Conservation (phyloP, 1,284 basidiomycete species). For the Bondarzewia mesenterica region DNA sequence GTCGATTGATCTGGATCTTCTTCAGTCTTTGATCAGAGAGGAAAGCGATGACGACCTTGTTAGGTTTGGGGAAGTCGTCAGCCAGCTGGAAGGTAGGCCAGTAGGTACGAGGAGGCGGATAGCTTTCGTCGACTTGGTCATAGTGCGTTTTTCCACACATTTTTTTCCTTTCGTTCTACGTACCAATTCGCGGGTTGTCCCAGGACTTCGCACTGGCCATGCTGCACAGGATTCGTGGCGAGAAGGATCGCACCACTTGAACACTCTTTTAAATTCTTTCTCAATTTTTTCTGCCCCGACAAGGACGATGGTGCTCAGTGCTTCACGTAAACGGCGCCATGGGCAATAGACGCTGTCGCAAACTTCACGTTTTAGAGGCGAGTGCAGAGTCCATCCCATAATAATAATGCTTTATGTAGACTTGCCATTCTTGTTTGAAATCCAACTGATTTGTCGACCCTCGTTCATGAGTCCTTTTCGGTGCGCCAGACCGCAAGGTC, state of each 20-base stretch:
- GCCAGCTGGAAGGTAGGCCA: constrained; percentile 4
- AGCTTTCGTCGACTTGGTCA: constrained; percentile 1
- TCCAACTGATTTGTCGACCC: background rate
- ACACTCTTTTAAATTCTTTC: too few species aligned
- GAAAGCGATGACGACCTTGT: constrained; percentile 1
- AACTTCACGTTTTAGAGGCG: background rate
- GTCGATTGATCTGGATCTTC: too few species aligned
- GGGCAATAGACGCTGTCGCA: background rate
- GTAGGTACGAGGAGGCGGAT: background rate
- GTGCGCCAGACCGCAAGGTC: too few species aligned
- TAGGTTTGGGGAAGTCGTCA: constrained; percentile 8
- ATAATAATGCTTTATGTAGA: too few species aligned
- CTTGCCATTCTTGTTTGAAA: background rate
- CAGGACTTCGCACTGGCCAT: constrained; percentile 10
- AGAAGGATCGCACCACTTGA: background rate
- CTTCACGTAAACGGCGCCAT: too few species aligned
- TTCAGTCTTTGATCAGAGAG: constrained; percentile 2
- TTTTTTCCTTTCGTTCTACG: background rate
- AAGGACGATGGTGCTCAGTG: too few species aligned
- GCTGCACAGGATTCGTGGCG: background rate
- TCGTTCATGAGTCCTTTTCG: background rate
- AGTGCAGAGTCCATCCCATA: background rate
- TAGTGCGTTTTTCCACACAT: too few species aligned
- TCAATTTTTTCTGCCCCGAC: too few species aligned
- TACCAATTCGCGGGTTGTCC: too few species aligned